Evolutionary conservation across 2,329 filamentous ascomycete genomes (phyloP), one percentile per base, ranked within the genome.

Genomic region (Knoxdaviesia capensis): DNA sequence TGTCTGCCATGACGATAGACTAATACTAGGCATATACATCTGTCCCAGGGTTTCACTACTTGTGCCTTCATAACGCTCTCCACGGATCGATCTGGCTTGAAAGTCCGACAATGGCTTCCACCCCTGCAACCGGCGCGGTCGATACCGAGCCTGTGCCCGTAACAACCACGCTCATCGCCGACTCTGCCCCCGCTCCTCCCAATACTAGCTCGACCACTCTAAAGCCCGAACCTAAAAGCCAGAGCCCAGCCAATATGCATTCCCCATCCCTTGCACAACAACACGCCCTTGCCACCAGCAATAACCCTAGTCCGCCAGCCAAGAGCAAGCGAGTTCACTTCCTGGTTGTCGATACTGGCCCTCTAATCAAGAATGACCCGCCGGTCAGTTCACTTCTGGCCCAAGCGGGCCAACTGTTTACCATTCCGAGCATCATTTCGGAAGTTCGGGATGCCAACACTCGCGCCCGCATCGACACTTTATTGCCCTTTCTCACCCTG

Each of bases 351-450:
- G 90, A 98, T 56, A 81, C 90, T 3, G 88, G 87, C 30, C 86
- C 88, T 6, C 76, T 98, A 46, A 87, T 98, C 58, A 88, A 88
- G 56, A 94, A 94, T 61, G 80, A 90, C 48, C 85, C 88, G 8
- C 67, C 83, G 7, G 74, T 90, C 29, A 92, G 84, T 38, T 84
- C 81, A 0, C 74, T 98, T 7, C 65, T 94, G 41, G 69, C 73
- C 34, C 77, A 84, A 55, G 77, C 85, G 39, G 78, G 90, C 52
- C 65, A 70, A 45, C 68, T 94, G 36, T 74, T 86, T 53, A 94
- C 86, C 1, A 81, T 88, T 0, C 86, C 87, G 1, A 77, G 80
- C 6, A 85, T 98, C 43, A 66, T 96, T 31, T 70, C 76, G 41
- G 90, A 98, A 64, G 93, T 94, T 65, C 67, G 83, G 54, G 88